Evolutionary conservation across 306 rosid species (phyloP), one percentile per base, ranked within the genome.

Genomic region (Prosopis cineraria): DNA sequence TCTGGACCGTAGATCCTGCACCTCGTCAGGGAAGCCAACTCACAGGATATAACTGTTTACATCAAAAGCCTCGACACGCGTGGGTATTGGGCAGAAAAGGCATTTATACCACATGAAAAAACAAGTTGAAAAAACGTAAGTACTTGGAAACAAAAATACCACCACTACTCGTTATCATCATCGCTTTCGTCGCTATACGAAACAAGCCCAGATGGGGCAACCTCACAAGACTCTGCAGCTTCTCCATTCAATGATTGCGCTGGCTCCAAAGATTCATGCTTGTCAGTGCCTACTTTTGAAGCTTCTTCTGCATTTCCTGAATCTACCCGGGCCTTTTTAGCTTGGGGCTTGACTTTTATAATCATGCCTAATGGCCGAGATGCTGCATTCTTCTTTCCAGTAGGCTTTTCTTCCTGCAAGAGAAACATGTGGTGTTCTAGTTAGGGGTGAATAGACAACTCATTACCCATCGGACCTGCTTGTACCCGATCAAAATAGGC

Each of bases 121-220:
- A 58, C 6, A 11, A 62, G 45, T 36, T 48, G 6, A 43, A 73
- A 60, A 31, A 43, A 70, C 36, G 12, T 68, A 50, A 66, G 58
- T 58, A 48, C 64, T 36, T 59, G 36, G 16, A 44, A 43, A 82
- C 43, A 72, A 39, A 74, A 22, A 70, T 40, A 40, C 77, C 65
- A 70, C 65, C 39, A 67, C 82, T 65, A 86, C 53, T 89, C 91
- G 40, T 85, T 93, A 55, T 89, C 90, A 55, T 87, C 97, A 24
- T 95, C 98, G 75, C 97, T 92, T 68, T 88, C 98, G 16, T 91
- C 98, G 82, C 98, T 92, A 70, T 95, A 95, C 19, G 97, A 87
- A 80, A 92, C 98, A 55, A 95, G 88, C 60, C 91, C 85, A 47
- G 75, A 85, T 52, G 11, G 73, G 33, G 63, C 81, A 80, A 78